Base-by-base conservation (phyloP, 768 basidiomycete genomes). In the Sistotremastrum suecicum region DNA sequence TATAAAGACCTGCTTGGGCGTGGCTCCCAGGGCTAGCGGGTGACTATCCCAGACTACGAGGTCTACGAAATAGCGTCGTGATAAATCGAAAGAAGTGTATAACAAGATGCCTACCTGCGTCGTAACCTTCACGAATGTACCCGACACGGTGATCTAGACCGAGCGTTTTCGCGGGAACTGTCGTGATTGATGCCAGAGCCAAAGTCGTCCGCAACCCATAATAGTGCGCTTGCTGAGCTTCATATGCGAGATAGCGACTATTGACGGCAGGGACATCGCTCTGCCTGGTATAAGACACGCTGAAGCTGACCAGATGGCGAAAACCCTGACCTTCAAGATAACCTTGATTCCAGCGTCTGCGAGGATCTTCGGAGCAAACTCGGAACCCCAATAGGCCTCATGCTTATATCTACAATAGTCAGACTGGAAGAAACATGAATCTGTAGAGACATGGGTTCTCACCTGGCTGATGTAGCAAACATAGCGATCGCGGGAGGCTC, bases 141-240 rank as follows among this genome's bases (percentile, higher is more conserved):
- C 91, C 91, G 50, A 95, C 67, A 30, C 91, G 76, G 58, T 92
- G 82, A 4, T 71, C 75, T 58, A 91, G 68, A 28, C 90, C 91
- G 43, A 83, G 71, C 3, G 76, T 67, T 34, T 74, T 66, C 0
- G 90, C 89, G 32, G 89, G 71, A 38, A 70, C 75, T 30, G 75
- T 75, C 0, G 78, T 92, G 7, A 92, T 79, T 29, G 85, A 75
- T 2, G 79, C 68, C 34, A 94, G 66, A 0, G 89, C 83, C 5
- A 76, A 63, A 42, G 79, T 75, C 5, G 68, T 67, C 33, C 81
- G 75, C 4, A 92, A 68, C 7, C 88, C 87, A 53, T 83, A 87
- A 57, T 79, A 82, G 56, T 82, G 76, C 0, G 82, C 84, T 60
- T 85, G 83, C 53, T 87, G 84, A 3, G 88, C 87, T 59, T 92